Evolutionary conservation across 352 stramenopile species (phyloP), one percentile per base, ranked within the genome.

Genomic region (Globisporangium cederbergense): DNA sequence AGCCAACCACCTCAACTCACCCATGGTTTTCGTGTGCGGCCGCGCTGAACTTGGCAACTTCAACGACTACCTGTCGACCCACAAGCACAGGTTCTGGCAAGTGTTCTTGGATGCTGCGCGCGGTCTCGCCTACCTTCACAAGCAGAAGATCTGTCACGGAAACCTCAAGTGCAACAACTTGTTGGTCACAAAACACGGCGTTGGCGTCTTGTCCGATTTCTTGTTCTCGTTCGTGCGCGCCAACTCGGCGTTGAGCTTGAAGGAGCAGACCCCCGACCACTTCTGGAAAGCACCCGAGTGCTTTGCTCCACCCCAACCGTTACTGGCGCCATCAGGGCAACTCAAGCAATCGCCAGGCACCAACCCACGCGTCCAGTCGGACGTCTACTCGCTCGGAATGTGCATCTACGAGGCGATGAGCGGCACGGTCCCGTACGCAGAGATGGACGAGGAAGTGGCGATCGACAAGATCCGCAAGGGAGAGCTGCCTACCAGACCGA

Each of bases 151-250:
- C 25, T 42, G 65, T 50, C 70, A 76, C 30, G 53, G 32, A 16
- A 76, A 72, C 52, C 61, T 77, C 45, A 77, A 77, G 62, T 77
- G 71, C 64, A 73, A 59, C 60, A 77, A 77, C 61, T 30, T 77
- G 50, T 51, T 77, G 10, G 71, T 77, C 22, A 68, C 30, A 25
- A 51, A 46, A 11, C 36, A 77, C 11, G 67, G 67, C 34, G 25
- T 60, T 4, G 71, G 71, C 32, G 62, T 77, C 4, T 54, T 77
- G n/a, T 75, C 71, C 4, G 71, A 77, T 60, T 77, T 77, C 65
- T 18, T 36, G 30, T 77, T 72, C 54, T 55, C 71, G 3, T 77
- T 74, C 46, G 59, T 70, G 5, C 67, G 67, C 43, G n/a, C 38
- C 13, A 70, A 60, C 46, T 70, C 67, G 8, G 51, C 18, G 10